Conservation (phyloP, 2,329 filamentous ascomycete genomes). For the Polychaeton citri region DNA sequence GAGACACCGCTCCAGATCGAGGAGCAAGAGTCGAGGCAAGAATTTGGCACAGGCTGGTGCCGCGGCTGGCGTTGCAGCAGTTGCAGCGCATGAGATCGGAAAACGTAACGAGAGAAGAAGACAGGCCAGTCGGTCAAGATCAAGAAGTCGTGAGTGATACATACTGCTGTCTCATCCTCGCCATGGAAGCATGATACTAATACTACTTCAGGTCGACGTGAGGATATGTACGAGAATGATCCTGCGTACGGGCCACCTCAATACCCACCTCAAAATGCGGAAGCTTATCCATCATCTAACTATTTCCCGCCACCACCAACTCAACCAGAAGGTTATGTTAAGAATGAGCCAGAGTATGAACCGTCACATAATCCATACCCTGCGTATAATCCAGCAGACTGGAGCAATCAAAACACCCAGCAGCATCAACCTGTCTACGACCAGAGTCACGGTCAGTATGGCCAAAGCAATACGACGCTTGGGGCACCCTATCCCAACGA, state of each 20-base stretch:
- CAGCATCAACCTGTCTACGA: conserved; percentile 13
- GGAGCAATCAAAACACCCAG: conserved; percentile 18
- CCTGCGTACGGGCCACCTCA: conserved; percentile 13
- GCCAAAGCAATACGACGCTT: conserved; percentile 14
- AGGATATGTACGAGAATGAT: conserved; percentile 16
- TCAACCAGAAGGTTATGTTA: conserved; percentile 16
- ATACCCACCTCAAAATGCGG: neutral
- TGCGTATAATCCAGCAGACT: conserved; percentile 33
- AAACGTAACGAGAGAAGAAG: conserved; percentile 41
- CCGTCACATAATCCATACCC: conserved; percentile 12
- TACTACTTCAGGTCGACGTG: neutral
- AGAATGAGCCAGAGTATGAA: conserved; percentile 11
- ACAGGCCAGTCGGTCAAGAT: conserved; percentile 17
- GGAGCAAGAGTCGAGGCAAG: conserved; percentile 36
- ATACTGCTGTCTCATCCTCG: too few relatives aligned
- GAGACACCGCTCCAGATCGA: conserved; percentile 24
- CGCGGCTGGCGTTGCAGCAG: conserved; percentile 43
- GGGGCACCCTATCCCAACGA: conserved; percentile 18
- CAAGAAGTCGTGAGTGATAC: conserved; percentile 34
- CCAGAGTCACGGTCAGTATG: conserved; percentile 18
- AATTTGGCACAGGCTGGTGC: conserved; percentile 42
- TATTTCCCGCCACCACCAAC: conserved; percentile 37
- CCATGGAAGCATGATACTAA: too few relatives aligned
- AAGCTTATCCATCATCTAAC: conserved; percentile 30
- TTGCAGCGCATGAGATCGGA: conserved; percentile 41